Conservation (phyloP, 163 green algal genomes). For the Chloromonas sp. region DNA sequence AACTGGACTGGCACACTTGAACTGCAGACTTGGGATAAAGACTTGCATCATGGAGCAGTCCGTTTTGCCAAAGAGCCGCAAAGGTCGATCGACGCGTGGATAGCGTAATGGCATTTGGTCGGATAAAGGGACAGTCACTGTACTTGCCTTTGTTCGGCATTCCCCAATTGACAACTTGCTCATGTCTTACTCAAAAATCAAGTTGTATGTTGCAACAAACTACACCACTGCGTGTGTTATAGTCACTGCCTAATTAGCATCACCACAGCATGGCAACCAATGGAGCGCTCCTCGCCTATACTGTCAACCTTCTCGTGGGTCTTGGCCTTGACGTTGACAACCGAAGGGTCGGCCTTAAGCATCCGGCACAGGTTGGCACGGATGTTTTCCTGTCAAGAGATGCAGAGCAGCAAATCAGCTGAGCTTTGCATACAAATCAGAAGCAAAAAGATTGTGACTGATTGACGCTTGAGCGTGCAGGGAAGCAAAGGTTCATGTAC, state of each 20-base stretch:
- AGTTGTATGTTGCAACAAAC: background rate
- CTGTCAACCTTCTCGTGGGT: conserved; percentile 99
- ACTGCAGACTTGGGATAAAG: too few relatives aligned
- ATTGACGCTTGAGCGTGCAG: too few relatives aligned
- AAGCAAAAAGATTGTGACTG: too few relatives aligned
- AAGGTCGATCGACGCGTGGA: too few relatives aligned
- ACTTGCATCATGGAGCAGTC: too few relatives aligned
- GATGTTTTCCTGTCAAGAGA: conserved; percentile 65
- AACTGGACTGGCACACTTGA: too few relatives aligned
- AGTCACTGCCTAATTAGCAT: conserved; percentile 65
- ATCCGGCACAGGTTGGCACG: conserved; percentile 76
- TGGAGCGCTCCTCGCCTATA: conserved; percentile 94
- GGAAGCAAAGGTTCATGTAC: background rate
- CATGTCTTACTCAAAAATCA: background rate
- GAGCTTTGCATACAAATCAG: too few relatives aligned
- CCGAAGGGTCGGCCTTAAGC: conserved; percentile 63
- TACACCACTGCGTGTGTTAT: background rate
- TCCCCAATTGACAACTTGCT: background rate
- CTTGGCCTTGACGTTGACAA: conserved; percentile 98
- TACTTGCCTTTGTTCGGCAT: background rate
- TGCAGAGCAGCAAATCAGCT: background rate
- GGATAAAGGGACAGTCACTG: background rate
- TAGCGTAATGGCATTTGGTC: background rate
- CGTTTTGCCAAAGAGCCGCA: too few relatives aligned
- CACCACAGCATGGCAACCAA: conserved; percentile 88